Conservation (phyloP, 208 protist species). For the Leishmania lainsoni region DNA sequence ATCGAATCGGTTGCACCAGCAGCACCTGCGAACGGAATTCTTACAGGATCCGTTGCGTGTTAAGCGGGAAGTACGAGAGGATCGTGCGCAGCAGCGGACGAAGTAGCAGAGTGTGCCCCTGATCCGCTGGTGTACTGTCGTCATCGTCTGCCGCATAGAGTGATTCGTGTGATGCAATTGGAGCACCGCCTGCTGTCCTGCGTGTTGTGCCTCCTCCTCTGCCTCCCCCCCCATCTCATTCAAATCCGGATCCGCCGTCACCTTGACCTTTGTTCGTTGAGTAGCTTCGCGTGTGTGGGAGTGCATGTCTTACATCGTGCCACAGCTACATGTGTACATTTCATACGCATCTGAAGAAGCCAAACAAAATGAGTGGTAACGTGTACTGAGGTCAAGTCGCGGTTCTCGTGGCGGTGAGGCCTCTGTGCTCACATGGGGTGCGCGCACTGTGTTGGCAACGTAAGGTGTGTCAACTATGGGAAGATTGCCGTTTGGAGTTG, state of each 20-base stretch:
- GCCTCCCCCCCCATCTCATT: too few species aligned
- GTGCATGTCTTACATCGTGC: neutral
- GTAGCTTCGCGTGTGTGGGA: neutral
- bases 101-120: neutral
- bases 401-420: neutral
- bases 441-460: neutral
- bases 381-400: neutral
- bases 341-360: neutral
- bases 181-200: neutral
- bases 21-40: constrained; percentile 67
- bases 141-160: neutral
- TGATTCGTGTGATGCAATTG: too few species aligned
- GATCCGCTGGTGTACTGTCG: neutral
- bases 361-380: neutral
- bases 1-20: constrained; percentile 46
- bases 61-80: constrained; percentile 41
- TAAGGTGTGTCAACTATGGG: neutral
- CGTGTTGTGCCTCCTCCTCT: neutral
- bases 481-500: neutral
- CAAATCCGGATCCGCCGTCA: neutral
- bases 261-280: neutral
- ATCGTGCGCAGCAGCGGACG: constrained; percentile 1
- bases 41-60: constrained; percentile 69
- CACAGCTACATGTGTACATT: neutral
- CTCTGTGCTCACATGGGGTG: neutral